phyloP scores from a whole-genome alignment of 805 yeast genomes.

The Saccharomycopsis javanensis region DNA sequence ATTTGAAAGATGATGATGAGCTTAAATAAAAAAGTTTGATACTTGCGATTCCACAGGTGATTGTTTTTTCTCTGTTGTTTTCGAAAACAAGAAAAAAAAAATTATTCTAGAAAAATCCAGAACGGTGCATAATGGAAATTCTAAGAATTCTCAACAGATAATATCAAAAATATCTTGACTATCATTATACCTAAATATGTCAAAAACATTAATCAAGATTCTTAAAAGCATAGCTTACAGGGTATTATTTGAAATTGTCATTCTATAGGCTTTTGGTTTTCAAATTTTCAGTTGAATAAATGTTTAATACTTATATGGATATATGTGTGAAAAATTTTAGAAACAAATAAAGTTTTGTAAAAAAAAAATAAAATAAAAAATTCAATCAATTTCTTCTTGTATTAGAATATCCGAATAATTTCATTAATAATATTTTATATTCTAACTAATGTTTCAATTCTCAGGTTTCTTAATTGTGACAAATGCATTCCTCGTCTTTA shows the following conservation, averaged over 20 bases:
- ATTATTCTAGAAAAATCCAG: not conserved
- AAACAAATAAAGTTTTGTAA: no score
- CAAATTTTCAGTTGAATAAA: no score
- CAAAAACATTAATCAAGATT: no score
- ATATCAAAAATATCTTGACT: not conserved
- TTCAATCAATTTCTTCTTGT: no score
- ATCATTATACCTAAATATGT: not conserved
- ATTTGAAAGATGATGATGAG: not conserved
- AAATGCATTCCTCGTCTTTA: constrained; percentile 52
- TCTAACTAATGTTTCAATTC: constrained; percentile 23
- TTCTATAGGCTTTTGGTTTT: no score
- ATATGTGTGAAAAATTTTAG: no score
- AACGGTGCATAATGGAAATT: not conserved
- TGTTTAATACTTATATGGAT: no score
- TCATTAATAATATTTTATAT: no score
- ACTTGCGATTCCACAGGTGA: not conserved
- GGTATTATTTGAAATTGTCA: no score
- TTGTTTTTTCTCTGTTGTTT: not conserved
- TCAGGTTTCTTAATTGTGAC: constrained; percentile 48
- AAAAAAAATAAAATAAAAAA: no score
- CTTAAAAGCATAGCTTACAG: no score
- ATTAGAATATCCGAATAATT: no score
- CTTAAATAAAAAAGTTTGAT: not conserved
- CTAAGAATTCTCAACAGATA: not conserved
- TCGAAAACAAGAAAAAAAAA: not conserved